These are phyloP conservation scores for Chernovozyma aurita DNA, from an alignment of 1,139 yeast species.

Conservation along the genomic window DNA sequence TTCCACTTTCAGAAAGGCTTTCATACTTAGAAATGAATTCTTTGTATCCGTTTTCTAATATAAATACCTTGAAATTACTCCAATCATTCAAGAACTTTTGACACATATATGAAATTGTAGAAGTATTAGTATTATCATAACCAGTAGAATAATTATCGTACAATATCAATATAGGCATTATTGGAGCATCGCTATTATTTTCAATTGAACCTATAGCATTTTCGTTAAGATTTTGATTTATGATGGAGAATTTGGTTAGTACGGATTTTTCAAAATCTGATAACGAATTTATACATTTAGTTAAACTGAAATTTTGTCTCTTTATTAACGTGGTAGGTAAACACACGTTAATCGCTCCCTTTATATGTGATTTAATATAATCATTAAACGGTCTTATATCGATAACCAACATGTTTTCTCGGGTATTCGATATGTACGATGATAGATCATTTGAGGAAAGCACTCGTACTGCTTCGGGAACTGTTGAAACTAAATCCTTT, in stretches of 20 bases:
- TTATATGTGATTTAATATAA: constrained; percentile 47
- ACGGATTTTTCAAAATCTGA: constrained; percentile 37
- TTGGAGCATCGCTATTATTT: no score
- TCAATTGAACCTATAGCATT: background rate
- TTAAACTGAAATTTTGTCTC: constrained; percentile 57
- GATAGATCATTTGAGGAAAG: background rate
- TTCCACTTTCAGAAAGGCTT: constrained; percentile 13
- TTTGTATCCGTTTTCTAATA: constrained; percentile 19
- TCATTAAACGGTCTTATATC: constrained; percentile 74
- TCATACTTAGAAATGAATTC: constrained; percentile 22
- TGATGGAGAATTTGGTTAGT: constrained; percentile 18
- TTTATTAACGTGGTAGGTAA: constrained; percentile 75
- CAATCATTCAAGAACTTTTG: constrained; percentile 38
- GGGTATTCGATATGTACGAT: constrained; percentile 4
- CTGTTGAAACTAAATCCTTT: constrained; percentile 6
- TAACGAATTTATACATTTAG: constrained; percentile 55
- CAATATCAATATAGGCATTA: constrained; percentile 7
- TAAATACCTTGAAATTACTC: constrained; percentile 1
- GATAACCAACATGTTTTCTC: constrained; percentile 33
- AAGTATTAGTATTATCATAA: constrained; percentile 20
- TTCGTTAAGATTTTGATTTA: background rate
- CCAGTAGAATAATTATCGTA: constrained; percentile 24
- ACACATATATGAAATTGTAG: constrained; percentile 42
- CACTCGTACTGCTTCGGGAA: constrained; percentile 2
- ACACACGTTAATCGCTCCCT: constrained; percentile 62